A percentile compares a stretch with the other conserved stretches of the same genome.
Conservation (phyloP, 2,329 filamentous ascomycete genomes). For the Fusarium sp. region DNA sequence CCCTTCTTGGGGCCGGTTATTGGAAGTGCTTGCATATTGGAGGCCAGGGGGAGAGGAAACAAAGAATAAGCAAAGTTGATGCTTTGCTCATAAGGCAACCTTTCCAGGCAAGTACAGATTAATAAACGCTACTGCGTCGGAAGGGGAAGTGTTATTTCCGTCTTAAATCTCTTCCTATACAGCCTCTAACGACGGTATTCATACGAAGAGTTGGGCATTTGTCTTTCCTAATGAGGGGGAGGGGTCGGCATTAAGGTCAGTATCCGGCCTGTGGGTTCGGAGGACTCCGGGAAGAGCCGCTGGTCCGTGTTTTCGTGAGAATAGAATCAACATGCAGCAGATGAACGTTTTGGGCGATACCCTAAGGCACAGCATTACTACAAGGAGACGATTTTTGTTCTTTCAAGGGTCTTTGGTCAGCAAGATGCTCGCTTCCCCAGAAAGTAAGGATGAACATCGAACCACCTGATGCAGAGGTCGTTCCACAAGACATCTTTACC, state of each 20-base stretch:
- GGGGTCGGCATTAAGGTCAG: conserved; percentile 16
- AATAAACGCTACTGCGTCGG: not conserved
- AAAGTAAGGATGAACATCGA: conserved; percentile 41
- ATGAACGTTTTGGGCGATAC: conserved; percentile 16
- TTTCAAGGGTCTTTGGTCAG: conserved; percentile 20
- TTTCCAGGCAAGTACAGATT: not conserved
- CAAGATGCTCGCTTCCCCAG: conserved; percentile 34
- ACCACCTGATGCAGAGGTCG: conserved; percentile 41
- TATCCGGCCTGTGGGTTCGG: conserved; percentile 21
- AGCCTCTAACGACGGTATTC: not conserved
- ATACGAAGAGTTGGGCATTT: not conserved
- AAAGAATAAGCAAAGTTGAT: not conserved
- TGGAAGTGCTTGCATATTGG: conserved; percentile 30
- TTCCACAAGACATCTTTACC: conserved; percentile 33
- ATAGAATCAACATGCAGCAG: conserved; percentile 1
- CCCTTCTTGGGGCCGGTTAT: conserved; percentile 14
- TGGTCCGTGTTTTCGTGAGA: conserved; percentile 37
- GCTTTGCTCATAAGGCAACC: not conserved
- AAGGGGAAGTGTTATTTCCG: not conserved
- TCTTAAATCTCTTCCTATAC: not conserved
- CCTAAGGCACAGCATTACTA: conserved; percentile 22
- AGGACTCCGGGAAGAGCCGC: conserved; percentile 38
- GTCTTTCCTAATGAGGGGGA: conserved; percentile 4
- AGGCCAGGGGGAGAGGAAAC: not conserved
- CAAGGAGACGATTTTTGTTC: conserved; percentile 28